phyloP scores from a whole-genome alignment of 768 basidiomycete genomes.

The Kwoniella dejecticola region DNA sequence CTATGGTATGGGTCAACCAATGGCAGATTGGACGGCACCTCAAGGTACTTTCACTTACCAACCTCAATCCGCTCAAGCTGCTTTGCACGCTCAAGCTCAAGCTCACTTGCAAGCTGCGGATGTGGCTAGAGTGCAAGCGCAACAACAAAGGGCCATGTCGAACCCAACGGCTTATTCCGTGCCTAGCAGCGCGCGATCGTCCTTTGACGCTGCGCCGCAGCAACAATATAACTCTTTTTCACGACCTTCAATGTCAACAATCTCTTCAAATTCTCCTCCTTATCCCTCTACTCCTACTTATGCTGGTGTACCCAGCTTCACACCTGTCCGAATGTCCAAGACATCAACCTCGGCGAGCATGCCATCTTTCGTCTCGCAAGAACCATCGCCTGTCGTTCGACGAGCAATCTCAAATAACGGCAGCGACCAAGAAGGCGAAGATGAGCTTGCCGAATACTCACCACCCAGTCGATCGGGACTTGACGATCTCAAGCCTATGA shows the following conservation, averaged over 20 bases:
- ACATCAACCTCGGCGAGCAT: conserved; percentile 16
- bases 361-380: conserved; percentile 16
- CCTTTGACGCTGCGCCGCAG: conserved; percentile 16
- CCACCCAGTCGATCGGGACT: conserved; percentile 1
- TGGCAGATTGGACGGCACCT: neutral
- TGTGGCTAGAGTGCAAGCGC: conserved; percentile 26
- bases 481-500: conserved; percentile 32
- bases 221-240: neutral
- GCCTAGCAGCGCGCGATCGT: conserved; percentile 11
- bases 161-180: conserved; percentile 14
- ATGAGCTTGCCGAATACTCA: conserved; percentile 34
- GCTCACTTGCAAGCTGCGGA: conserved; percentile 40
- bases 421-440: conserved; percentile 32
- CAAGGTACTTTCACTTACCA: conserved; percentile 27
- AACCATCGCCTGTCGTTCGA: conserved; percentile 12
- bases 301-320: conserved; percentile 12
- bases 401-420: conserved; percentile 13
- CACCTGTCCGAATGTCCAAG: conserved; percentile 18
- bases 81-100: conserved; percentile 40
- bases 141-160: conserved; percentile 15
- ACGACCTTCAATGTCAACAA: conserved; percentile 16
- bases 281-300: conserved; percentile 31
- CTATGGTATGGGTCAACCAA: conserved; percentile 13
- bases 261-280: conserved; percentile 19
- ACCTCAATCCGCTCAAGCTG: conserved; percentile 24